These are phyloP conservation scores for Aureobasidium leucospermi DNA, from an alignment of 2,329 filamentous ascomycete genomes.

Conservation along the genomic window DNA sequence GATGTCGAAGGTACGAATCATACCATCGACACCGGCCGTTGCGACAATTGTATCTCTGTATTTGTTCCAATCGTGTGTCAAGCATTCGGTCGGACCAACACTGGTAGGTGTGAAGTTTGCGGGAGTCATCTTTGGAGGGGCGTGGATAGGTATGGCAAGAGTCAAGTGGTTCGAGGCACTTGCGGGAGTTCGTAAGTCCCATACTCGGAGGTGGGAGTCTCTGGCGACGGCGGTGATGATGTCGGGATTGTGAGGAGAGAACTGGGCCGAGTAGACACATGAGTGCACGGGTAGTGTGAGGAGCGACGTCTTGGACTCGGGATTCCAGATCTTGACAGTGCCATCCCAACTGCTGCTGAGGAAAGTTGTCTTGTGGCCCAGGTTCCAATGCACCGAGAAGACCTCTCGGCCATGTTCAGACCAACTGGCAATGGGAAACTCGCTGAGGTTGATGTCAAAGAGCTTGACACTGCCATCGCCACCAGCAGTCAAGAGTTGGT, in stretches of 20 bases:
- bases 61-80: conserved; percentile 99
- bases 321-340: conserved; percentile 92
- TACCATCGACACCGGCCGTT: conserved; percentile 79
- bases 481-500: conserved; percentile 80
- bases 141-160: conserved; percentile 75
- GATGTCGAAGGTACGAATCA: conserved; percentile 86
- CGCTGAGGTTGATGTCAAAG: conserved; percentile 72
- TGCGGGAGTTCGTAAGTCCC: conserved; percentile 81
- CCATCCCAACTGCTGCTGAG: conserved; percentile 93
- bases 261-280: conserved; percentile 90
- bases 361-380: conserved; percentile 84
- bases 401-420: conserved; percentile 90
- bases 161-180: conserved; percentile 83
- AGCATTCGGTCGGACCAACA: conserved; percentile 65
- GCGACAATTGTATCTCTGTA: conserved; percentile 81
- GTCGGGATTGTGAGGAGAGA: conserved; percentile 79
- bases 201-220: conserved; percentile 83
- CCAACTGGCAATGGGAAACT: conserved; percentile 87
- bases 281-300: conserved; percentile 83
- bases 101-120: conserved; percentile 34
- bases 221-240: conserved; percentile 81
- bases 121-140: conserved; percentile 48
- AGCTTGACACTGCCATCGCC: conserved; percentile 94
- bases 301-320: conserved; percentile 60
- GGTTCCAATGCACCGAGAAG: conserved; percentile 88